Conservation (phyloP, 163 green algal species). For the Chlorella variabilis region DNA sequence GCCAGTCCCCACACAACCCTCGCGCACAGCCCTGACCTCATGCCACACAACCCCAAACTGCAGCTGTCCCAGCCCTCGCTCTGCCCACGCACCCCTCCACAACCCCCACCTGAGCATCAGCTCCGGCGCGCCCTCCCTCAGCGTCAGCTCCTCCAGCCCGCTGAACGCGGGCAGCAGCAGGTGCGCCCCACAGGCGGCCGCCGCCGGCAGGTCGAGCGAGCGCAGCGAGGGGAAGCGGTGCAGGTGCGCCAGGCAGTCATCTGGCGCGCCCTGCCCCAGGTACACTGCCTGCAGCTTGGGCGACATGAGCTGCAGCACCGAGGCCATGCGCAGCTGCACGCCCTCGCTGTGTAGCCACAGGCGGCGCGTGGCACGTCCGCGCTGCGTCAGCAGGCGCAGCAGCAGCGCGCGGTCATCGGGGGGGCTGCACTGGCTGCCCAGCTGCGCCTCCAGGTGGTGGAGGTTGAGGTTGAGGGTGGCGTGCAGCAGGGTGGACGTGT, state of each 20-base stretch:
- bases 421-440: background rate
- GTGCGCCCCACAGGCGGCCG: background rate
- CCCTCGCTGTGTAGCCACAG: slow-evolving; percentile 21
- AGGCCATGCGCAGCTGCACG: background rate
- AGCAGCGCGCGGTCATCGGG: background rate
- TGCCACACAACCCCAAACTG: no score
- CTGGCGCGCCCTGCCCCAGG: background rate
- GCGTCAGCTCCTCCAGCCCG: slow-evolving; percentile 24
- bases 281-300: slow-evolving; percentile 6
- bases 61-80: no score
- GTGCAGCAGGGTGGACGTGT: slow-evolving; percentile 10
- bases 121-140: slow-evolving; percentile 6
- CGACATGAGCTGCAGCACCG: slow-evolving; percentile 7
- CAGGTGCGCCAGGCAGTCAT: background rate
- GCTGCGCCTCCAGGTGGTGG: background rate
- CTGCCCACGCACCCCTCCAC: no score
- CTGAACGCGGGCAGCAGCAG: background rate
- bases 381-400: slow-evolving; percentile 16
- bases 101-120: background rate
- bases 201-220: slow-evolving; percentile 7
- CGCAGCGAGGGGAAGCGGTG: slow-evolving; percentile 12
- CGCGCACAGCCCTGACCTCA: no score
- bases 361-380: background rate
- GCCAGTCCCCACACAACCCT: no score
- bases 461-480: slow-evolving; percentile 21